Conservation (phyloP, 2,329 filamentous ascomycete species). For the Nothopassalora personata region DNA sequence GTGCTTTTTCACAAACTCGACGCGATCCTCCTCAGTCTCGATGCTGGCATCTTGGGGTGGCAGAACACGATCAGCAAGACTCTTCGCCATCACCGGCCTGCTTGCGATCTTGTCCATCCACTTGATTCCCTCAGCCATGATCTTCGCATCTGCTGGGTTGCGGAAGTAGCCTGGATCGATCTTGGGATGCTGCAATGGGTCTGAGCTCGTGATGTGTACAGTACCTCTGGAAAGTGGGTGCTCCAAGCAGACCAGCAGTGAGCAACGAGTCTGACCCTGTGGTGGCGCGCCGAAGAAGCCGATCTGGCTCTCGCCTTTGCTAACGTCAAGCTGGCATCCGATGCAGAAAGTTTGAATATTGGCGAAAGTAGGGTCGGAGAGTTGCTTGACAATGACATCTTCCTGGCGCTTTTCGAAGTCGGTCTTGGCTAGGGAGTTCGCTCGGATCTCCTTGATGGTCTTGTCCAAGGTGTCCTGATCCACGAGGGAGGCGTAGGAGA, state of each 20-base stretch:
- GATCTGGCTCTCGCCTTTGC: slow-evolving; percentile 25
- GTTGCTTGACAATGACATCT: slow-evolving; percentile 31
- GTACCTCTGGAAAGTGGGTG: slow-evolving; percentile 28
- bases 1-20: slow-evolving; percentile 27
- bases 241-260: slow-evolving; percentile 28
- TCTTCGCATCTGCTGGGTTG: slow-evolving; percentile 28
- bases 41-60: slow-evolving; percentile 28
- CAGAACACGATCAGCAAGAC: slow-evolving; percentile 35
- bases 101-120: slow-evolving; percentile 43
- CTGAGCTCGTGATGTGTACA: slow-evolving; percentile 28
- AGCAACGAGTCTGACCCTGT: slow-evolving; percentile 29
- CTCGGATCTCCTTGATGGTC: slow-evolving; percentile 29
- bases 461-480: slow-evolving; percentile 25
- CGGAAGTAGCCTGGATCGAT: slow-evolving; percentile 33
- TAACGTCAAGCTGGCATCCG: slow-evolving; percentile 29
- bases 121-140: slow-evolving; percentile 30
- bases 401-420: slow-evolving; percentile 35
- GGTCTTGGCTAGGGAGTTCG: slow-evolving; percentile 32
- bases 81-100: slow-evolving; percentile 39
- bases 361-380: slow-evolving; percentile 32
- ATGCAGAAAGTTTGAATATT: slow-evolving; percentile 36
- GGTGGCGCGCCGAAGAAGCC: slow-evolving; percentile 32
- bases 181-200: slow-evolving; percentile 23
- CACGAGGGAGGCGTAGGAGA: slow-evolving; percentile 31
- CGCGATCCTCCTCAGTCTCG: slow-evolving; percentile 23